Conservation (phyloP, 1,284 basidiomycete genomes). For the Naganishia cerealis region DNA sequence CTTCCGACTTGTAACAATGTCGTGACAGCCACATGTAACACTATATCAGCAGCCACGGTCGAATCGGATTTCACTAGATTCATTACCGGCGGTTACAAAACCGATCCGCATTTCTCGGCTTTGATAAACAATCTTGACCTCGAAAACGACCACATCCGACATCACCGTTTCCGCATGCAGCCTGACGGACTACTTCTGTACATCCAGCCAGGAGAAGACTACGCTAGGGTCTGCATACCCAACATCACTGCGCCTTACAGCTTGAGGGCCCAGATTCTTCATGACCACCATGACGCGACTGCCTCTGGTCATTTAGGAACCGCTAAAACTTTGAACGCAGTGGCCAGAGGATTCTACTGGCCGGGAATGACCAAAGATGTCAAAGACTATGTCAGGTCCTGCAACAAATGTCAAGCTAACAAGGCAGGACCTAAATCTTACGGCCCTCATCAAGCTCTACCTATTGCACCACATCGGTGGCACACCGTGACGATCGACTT, state of each 20-base stretch:
- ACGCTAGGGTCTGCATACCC: too few relatives aligned
- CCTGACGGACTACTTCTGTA: constrained; percentile 3
- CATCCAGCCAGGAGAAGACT: not conserved
- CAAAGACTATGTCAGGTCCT: constrained; percentile 20
- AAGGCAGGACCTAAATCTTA: constrained; percentile 37
- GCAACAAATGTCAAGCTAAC: constrained; percentile 9
- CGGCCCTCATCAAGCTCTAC: constrained; percentile 49
- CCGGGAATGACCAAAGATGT: constrained; percentile 7
- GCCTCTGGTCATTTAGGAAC: too few relatives aligned
- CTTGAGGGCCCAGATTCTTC: constrained; percentile 1
- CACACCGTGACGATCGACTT: constrained; percentile 57
- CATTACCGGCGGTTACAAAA: not conserved
- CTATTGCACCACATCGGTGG: too few relatives aligned
- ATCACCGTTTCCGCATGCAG: constrained; percentile 2
- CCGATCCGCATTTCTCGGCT: too few relatives aligned
- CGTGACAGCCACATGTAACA: not conserved
- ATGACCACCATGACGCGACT: constrained; percentile 19
- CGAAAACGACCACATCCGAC: not conserved
- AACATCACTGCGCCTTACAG: not conserved
- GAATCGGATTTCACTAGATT: constrained; percentile 1
- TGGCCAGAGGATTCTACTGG: constrained; percentile 15
- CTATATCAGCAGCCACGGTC: not conserved
- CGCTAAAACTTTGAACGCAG: constrained; percentile 21
- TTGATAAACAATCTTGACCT: not conserved
- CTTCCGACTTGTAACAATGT: not conserved